Conservation (phyloP, 257 asterid species). For the Scutellaria barbata region DNA sequence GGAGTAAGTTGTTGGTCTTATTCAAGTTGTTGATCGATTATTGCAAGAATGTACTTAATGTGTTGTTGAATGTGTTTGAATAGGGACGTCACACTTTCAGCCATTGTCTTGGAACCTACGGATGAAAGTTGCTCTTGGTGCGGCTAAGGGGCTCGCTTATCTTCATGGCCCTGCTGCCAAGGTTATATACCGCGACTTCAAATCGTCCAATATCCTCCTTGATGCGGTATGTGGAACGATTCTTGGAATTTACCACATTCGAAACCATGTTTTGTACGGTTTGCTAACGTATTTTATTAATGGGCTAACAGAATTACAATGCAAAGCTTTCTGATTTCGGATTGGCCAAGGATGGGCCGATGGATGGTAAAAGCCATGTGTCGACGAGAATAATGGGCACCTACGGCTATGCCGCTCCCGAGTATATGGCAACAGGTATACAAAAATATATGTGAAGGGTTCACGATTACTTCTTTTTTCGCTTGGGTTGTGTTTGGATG, state of each 20-base stretch:
- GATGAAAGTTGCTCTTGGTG: conserved; percentile 73
- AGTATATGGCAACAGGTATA: conserved; percentile 82
- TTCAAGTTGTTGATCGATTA: not conserved
- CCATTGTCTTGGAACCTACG: conserved; percentile 69
- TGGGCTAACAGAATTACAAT: conserved; percentile 54
- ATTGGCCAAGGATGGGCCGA: conserved; percentile 73
- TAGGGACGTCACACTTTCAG: conserved; percentile 69
- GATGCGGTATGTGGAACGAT: conserved; percentile 49
- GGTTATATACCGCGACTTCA: conserved; percentile 74
- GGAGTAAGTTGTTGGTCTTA: conserved; percentile 52
- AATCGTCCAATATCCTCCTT: conserved; percentile 66
- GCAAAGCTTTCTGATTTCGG: conserved; percentile 84
- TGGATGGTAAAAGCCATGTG: conserved; percentile 75
- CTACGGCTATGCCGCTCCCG: conserved; percentile 80
- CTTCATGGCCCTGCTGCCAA: conserved; percentile 71
- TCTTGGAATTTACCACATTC: not conserved
- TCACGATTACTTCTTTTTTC: not conserved
- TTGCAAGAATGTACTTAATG: not conserved
- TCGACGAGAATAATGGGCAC: conserved; percentile 81
- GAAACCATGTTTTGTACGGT: not conserved
- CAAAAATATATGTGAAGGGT: not conserved
- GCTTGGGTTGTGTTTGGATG: not conserved
- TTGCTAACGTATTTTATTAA: conserved; percentile 19
- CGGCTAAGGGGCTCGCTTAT: conserved; percentile 75
- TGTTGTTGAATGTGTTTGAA: conserved; percentile 10